Percentiles rank a stretch among this genome's conserved stretches.
These are phyloP conservation scores for Sanguinoderma infundibulare DNA, from an alignment of 1,284 basidiomycete genomes.

Conservation along the genomic window DNA sequence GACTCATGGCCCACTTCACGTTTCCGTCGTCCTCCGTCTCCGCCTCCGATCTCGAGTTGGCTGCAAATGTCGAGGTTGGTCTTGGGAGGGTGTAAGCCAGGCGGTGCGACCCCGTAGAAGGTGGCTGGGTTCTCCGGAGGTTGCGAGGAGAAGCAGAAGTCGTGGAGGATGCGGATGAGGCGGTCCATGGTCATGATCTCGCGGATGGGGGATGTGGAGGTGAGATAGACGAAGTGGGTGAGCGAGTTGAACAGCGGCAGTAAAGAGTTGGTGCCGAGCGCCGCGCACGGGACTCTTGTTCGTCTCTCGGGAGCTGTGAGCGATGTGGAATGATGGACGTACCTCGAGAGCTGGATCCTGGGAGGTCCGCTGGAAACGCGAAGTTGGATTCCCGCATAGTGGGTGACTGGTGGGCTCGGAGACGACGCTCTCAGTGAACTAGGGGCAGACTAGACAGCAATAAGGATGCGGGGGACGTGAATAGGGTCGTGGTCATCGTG, in stretches of 20 bases:
- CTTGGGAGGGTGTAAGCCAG: conserved; percentile 56
- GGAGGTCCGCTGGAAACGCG: conserved; percentile 90
- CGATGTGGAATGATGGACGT: conserved; percentile 23
- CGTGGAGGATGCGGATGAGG: conserved; percentile 90
- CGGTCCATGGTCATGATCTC: conserved; percentile 98
- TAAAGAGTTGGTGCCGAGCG: conserved; percentile 91
- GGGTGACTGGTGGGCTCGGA: conserved; percentile 3
- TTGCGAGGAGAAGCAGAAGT: conserved; percentile 81
- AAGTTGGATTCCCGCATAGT: conserved; percentile 97
- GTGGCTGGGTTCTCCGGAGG: conserved; percentile 74
- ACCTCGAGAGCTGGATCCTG: conserved; percentile 98
- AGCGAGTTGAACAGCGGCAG: conserved; percentile 96
- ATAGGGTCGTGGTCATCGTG: conserved; percentile 18
- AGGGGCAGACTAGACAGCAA: background rate
- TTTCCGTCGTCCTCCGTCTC: conserved; percentile 78
- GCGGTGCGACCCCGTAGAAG: conserved; percentile 75
- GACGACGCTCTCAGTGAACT: background rate
- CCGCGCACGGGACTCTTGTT: conserved; percentile 50
- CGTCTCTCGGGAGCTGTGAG: conserved; percentile 6
- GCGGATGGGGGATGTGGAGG: conserved; percentile 96
- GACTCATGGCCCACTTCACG: conserved; percentile 53
- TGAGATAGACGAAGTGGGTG: conserved; percentile 96
- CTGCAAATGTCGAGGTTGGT: conserved; percentile 59
- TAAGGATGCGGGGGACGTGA: conserved; percentile 4
- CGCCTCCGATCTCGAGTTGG: conserved; percentile 65